phyloP scores from a whole-genome alignment of 257 asterid species.

The Gentiana straminea region DNA sequence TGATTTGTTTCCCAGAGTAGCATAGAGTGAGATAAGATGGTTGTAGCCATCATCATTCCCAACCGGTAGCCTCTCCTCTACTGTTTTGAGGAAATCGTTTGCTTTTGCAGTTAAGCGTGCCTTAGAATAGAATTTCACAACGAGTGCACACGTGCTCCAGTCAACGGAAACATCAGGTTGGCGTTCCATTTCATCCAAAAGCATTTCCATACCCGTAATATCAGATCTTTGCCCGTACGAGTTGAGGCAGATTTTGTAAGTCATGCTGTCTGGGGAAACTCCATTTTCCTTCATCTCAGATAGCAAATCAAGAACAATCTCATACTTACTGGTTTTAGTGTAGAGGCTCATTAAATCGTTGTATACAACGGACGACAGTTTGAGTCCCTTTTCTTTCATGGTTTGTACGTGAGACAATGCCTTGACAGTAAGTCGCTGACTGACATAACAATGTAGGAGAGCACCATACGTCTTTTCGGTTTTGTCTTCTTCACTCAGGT shows the following conservation, averaged over 20 bases:
- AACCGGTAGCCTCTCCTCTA: constrained; percentile 41
- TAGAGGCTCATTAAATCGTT: constrained; percentile 62
- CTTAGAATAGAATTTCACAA: constrained; percentile 52
- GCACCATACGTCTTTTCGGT: constrained; percentile 64
- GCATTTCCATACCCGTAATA: constrained; percentile 48
- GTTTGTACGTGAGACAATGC: constrained; percentile 36
- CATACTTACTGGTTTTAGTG: constrained; percentile 32
- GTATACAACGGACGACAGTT: constrained; percentile 39
- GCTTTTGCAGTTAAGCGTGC: constrained; percentile 43
- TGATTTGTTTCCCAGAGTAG: constrained; percentile 44
- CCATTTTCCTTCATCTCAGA: constrained; percentile 39
- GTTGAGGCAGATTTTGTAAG: constrained; percentile 68
- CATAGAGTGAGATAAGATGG: constrained; percentile 60
- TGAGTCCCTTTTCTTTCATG: constrained; percentile 52
- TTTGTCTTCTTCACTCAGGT: constrained; percentile 47
- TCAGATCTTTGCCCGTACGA: constrained; percentile 55
- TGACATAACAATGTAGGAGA: constrained; percentile 66
- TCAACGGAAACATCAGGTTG: constrained; percentile 36
- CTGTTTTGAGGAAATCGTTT: constrained; percentile 30
- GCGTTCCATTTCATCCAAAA: constrained; percentile 55
- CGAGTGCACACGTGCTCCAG: constrained; percentile 67
- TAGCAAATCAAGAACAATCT: constrained; percentile 39
- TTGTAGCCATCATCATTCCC: constrained; percentile 50
- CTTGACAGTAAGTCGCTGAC: constrained; percentile 37
- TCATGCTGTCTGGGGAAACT: constrained; percentile 54